Evolutionary conservation across 1,139 yeast genomes (phyloP), one percentile per base, ranked within the genome.

Genomic region (Debaryomyces robertsiae): DNA sequence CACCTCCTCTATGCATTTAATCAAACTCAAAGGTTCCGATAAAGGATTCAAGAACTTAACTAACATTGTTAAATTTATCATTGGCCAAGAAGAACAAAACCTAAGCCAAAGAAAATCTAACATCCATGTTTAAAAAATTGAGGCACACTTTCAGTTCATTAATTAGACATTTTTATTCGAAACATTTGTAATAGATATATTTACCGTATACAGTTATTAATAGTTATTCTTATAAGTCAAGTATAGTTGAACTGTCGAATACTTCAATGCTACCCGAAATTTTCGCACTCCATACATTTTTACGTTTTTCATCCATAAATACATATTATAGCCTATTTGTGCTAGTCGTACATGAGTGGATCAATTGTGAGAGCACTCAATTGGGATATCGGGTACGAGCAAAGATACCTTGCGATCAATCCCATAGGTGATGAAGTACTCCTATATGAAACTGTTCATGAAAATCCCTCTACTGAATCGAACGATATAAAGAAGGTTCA

Each of bases 401-500:
- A 82, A 57, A 75, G 73, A 39, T 82, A 79, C 55, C 62, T 85
- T 9, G 80, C 86, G 0, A 79, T 83, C 16, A 79, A 77, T 43
- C 88, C 91, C 1, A 68, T 80, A 28, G 82, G 89, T 0, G 93
- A 85, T 51, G 87, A 82, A 49, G 77, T 84, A 2, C 58, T 78
- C 1, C 60, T 84, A 2, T 82, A 83, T 57, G 79, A 79, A 47
- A 79, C 88, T 2, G 62, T 69, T 43, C 72, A 65, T 46, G 65
- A 66, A 28, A 68, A 67, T 36, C 66, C 69, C 2, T 59, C 59
- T 6, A 43, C 54, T 0, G 73, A 66, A 39, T 52, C 69, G 15
- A 62, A 63, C 44, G 69, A 66, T 9, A 68, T 84, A 18, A 51
- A 65, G 14, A 81, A 79, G 48, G 49, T 79, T 17, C 63, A 64